Evolutionary conservation across 345 rosid genomes (phyloP).

Genomic region (Aquilaria sinensis): DNA sequence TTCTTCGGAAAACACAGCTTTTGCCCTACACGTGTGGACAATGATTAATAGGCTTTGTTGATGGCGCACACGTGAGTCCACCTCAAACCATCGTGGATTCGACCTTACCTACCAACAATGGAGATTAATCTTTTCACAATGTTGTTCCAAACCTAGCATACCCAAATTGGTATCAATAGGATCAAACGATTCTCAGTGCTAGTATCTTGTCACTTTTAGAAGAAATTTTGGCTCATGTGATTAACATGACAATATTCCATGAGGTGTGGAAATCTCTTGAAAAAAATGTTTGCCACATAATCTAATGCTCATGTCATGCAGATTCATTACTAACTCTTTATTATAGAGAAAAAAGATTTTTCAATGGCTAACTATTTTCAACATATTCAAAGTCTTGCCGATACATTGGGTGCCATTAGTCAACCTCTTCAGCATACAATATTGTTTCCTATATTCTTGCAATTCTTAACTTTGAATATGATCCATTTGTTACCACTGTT

Average conservation of each 20-base stretch:
- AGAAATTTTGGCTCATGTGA: background rate
- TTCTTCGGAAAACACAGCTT: background rate
- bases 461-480: background rate
- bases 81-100: background rate
- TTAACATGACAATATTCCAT: background rate
- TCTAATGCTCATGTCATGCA: background rate
- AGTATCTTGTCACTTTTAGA: background rate
- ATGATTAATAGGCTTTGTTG: background rate
- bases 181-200: background rate
- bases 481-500: background rate
- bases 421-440: background rate
- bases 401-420: background rate
- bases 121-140: background rate
- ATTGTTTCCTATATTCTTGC: background rate
- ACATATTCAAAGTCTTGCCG: background rate
- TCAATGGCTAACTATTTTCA: no score
- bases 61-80: background rate
- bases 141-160: background rate
- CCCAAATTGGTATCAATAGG: background rate
- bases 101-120: background rate
- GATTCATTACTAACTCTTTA: background rate
- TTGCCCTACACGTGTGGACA: background rate
- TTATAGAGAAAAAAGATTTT: background rate
- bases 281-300: background rate
- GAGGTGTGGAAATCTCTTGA: background rate